Evolutionary conservation across 805 yeast genomes (phyloP).

Genomic region (Ogataea degrootiae): DNA sequence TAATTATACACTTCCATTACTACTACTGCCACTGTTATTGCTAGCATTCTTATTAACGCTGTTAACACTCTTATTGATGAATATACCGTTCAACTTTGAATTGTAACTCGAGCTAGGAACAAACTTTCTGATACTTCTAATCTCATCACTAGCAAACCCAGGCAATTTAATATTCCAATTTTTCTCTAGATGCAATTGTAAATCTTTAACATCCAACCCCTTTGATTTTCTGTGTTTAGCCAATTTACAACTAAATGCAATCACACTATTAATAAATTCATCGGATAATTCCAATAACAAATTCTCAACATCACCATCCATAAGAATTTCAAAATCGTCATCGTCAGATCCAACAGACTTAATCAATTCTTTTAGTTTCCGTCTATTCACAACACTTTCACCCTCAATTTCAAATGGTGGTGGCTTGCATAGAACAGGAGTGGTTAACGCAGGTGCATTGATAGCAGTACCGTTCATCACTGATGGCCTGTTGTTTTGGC

Average conservation of each 20-base stretch:
- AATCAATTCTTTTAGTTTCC: constrained; percentile 85
- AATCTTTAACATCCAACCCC: constrained; percentile 78
- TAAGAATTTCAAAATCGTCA: constrained; percentile 84
- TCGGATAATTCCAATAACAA: constrained; percentile 88
- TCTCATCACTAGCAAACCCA: constrained; percentile 88
- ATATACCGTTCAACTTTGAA: constrained; percentile 66
- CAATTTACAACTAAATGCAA: constrained; percentile 87
- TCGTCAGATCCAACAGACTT: constrained; percentile 77
- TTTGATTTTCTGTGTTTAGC: constrained; percentile 94
- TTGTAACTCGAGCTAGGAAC: constrained; percentile 58
- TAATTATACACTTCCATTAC: too few relatives aligned
- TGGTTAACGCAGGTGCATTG: constrained; percentile 61
- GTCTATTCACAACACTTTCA: constrained; percentile 78
- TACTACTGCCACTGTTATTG: too few relatives aligned
- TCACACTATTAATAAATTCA: constrained; percentile 87
- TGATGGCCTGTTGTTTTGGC: constrained; percentile 69
- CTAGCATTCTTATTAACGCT: constrained; percentile 46
- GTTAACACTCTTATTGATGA: constrained; percentile 58
- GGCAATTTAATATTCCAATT: constrained; percentile 96
- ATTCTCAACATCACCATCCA: constrained; percentile 96
- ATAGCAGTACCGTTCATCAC: constrained; percentile 80
- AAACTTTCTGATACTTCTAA: constrained; percentile 71
- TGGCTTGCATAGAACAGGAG: constrained; percentile 69
- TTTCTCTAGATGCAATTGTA: constrained; percentile 85
- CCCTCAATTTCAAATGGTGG: constrained; percentile 82